Percentiles rank a stretch among this genome's conserved stretches.
These are phyloP conservation scores for Neurospora sp. DNA, from an alignment of 495 filamentous ascomycete species.

Conservation along the genomic window DNA sequence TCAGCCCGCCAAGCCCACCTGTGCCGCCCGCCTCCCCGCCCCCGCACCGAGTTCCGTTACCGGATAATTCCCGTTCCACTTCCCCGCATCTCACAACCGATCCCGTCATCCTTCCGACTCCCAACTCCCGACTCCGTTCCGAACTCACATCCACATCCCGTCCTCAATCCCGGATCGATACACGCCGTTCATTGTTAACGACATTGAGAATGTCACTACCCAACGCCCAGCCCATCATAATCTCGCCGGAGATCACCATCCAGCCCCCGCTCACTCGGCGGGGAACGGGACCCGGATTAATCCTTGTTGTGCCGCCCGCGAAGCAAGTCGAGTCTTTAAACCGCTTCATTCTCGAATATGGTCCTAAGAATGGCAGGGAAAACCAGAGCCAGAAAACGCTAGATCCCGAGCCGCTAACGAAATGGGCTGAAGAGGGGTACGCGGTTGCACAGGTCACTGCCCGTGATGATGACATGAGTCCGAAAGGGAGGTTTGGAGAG, in stretches of 20 bases:
- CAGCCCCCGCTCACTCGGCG: conserved; percentile 48
- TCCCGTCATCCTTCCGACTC: not conserved
- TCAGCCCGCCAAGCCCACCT: not conserved
- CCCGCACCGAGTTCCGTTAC: not conserved
- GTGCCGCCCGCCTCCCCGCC: not conserved
- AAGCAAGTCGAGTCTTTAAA: not conserved
- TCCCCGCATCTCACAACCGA: not conserved
- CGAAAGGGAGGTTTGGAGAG: not conserved
- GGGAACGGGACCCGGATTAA: conserved; percentile 44
- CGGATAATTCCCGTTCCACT: not conserved
- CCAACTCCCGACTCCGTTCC: not conserved
- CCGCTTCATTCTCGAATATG: not conserved
- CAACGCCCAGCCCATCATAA: not conserved
- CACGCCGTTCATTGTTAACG: not conserved
- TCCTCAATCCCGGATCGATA: not conserved
- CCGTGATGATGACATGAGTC: not conserved
- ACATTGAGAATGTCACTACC: not conserved
- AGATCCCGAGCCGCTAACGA: conserved; percentile 38
- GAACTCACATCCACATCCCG: not conserved
- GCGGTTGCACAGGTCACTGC: conserved; percentile 37
- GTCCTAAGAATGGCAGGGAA: not conserved
- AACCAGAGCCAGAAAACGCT: conserved; percentile 16
- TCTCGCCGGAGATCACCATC: conserved; percentile 12
- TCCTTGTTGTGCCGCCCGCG: conserved; percentile 25
- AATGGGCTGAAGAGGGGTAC: conserved; percentile 54